Percentiles rank a stretch among this genome's conserved stretches.
phyloP scores from a whole-genome alignment of 495 filamentous ascomycete genomes.

The Lindgomyces ingoldianus region DNA sequence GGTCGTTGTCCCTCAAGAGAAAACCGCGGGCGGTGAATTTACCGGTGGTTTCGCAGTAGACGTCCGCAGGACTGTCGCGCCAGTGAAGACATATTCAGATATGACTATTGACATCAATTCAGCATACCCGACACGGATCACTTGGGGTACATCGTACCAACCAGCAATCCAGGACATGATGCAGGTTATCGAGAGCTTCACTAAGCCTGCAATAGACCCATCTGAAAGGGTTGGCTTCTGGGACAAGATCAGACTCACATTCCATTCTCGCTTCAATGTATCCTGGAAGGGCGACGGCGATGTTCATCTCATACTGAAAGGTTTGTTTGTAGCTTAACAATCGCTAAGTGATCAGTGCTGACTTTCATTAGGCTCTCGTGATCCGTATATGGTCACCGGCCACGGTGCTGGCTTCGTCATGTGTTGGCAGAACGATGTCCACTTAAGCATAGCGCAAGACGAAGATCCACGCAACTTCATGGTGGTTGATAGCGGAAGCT shows the following conservation, averaged over 20 bases:
- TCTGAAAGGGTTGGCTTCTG: slow-evolving; percentile 96
- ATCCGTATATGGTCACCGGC: slow-evolving; percentile 91
- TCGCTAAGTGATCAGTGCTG: not conserved
- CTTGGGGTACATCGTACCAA: slow-evolving; percentile 96
- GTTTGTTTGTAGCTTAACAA: slow-evolving; percentile 47
- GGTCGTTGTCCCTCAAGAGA: slow-evolving; percentile 74
- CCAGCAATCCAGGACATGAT: slow-evolving; percentile 99
- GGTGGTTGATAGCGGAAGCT: slow-evolving; percentile 92
- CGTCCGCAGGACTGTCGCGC: slow-evolving; percentile 87
- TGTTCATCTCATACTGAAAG: slow-evolving; percentile 91
- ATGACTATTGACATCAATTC: slow-evolving; percentile 91
- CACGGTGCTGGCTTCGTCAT: slow-evolving; percentile 93
- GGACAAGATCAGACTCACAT: slow-evolving; percentile 95
- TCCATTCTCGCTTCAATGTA: slow-evolving; percentile 88
- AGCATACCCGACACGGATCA: slow-evolving; percentile 83
- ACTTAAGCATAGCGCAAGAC: slow-evolving; percentile 76
- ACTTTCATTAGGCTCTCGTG: slow-evolving; percentile 63
- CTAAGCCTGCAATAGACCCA: slow-evolving; percentile 89
- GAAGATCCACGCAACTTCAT: slow-evolving; percentile 90
- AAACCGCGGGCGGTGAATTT: slow-evolving; percentile 48
- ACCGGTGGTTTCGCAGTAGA: slow-evolving; percentile 72
- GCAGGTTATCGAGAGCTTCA: slow-evolving; percentile 98
- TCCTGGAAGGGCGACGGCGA: slow-evolving; percentile 94
- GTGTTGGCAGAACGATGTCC: slow-evolving; percentile 94
- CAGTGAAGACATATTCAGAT: slow-evolving; percentile 96